Evolutionary conservation across 2,329 filamentous ascomycete genomes (phyloP).

Genomic region (Hypoxylon sp.): DNA sequence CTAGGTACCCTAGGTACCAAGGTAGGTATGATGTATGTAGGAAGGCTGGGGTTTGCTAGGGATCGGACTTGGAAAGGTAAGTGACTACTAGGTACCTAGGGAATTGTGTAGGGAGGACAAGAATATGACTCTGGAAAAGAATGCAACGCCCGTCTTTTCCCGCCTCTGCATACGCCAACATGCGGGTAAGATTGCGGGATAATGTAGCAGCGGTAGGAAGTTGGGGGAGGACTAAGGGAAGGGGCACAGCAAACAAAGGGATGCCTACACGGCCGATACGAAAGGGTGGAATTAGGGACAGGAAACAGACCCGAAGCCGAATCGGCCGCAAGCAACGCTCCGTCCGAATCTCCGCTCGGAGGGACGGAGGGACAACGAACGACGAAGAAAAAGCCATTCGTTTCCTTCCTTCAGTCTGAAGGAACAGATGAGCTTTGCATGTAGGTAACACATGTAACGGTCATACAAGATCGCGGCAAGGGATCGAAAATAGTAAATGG

Average conservation of each 20-base stretch:
- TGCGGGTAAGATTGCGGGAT: constrained; percentile 22
- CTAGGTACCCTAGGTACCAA: not conserved
- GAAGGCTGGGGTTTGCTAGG: not conserved
- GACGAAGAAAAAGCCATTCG: not conserved
- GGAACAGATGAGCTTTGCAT: not conserved
- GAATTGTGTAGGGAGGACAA: not conserved
- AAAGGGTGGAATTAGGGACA: constrained; percentile 2
- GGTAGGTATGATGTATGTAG: not conserved
- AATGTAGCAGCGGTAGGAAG: constrained; percentile 5
- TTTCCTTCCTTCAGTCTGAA: not conserved
- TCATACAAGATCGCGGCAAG: constrained; percentile 16
- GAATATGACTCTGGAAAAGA: not conserved
- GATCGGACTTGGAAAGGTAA: not conserved
- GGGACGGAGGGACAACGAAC: constrained; percentile 3
- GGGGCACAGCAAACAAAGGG: constrained; percentile 1
- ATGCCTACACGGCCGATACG: not conserved
- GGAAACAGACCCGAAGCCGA: constrained; percentile 29
- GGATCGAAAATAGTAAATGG: constrained; percentile 5
- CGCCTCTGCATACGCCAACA: constrained; percentile 30
- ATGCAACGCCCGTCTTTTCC: constrained; percentile 21
- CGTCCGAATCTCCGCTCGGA: constrained; percentile 34
- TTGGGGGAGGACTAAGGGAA: not conserved
- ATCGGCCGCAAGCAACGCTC: constrained; percentile 12
- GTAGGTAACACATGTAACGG: constrained; percentile 12
- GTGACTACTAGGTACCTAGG: not conserved